These are phyloP conservation scores for Plasmodium billcollinsi DNA, from an alignment of 169 alveolate species.

Conservation along the genomic window DNA sequence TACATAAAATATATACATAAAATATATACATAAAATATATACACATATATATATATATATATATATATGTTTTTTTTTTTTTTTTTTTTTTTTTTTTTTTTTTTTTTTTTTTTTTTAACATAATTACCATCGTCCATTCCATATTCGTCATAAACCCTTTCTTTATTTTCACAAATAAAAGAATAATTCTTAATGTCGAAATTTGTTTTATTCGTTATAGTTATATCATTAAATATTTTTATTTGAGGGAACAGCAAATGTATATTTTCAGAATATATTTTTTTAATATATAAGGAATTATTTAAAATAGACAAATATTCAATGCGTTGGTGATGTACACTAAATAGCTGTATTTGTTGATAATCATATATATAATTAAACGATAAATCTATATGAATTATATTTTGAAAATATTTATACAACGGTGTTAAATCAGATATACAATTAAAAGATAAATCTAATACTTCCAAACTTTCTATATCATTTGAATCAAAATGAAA, in stretches of 20 bases:
- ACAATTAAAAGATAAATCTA: conserved; percentile 64
- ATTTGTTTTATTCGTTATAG: conserved; percentile 75
- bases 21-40: background rate
- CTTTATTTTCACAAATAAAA: background rate
- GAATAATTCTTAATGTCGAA: conserved; percentile 73
- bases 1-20: background rate
- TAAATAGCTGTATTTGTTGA: conserved; percentile 23
- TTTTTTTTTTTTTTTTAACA: too few species aligned
- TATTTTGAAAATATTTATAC: conserved; percentile 35
- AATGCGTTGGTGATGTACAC: conserved; percentile 35
- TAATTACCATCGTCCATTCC: background rate
- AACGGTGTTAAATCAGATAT: conserved; percentile 33
- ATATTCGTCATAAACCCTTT: conserved; percentile 7
- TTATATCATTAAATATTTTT: conserved; percentile 76
- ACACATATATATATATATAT: background rate
- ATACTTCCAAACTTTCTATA: conserved; percentile 9
- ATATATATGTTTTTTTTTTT: background rate
- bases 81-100: background rate
- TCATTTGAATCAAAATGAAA: conserved; percentile 36
- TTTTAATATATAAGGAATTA: conserved; percentile 47
- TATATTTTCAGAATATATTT: background rate
- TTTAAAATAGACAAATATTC: conserved; percentile 17
- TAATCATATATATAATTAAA: conserved; percentile 55
- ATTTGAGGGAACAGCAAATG: conserved; percentile 79
- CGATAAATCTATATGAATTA: conserved; percentile 30